A percentile compares a stretch with the other conserved stretches of the same genome.
phyloP scores from a whole-genome alignment of 192 early-diverging fungal species.

The Thamnidium elegans region DNA sequence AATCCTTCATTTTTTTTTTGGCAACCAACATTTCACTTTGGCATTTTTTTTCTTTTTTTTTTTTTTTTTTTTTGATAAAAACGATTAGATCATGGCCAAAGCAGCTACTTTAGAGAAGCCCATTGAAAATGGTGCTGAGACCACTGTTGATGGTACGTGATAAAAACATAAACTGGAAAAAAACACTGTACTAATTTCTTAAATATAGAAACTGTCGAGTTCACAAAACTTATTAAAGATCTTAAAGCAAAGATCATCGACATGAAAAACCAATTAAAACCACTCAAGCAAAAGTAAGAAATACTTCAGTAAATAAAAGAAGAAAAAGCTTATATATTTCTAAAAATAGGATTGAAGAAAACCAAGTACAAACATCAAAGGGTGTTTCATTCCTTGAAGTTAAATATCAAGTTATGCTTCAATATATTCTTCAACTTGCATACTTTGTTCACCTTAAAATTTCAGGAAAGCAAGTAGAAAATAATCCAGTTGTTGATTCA shows the following conservation, averaged over 20 bases:
- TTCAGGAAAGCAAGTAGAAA: slow-evolving; percentile 60
- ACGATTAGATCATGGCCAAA: no score
- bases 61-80: no score
- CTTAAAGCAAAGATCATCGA: slow-evolving; percentile 44
- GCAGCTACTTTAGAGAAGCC: no score
- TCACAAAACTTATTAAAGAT: slow-evolving; percentile 40
- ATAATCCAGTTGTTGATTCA: slow-evolving; percentile 58
- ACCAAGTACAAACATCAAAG: slow-evolving; percentile 62
- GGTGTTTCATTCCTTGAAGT: slow-evolving; percentile 90
- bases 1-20: no score
- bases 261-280: slow-evolving; percentile 42
- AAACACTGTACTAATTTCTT: not conserved
- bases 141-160: not conserved
- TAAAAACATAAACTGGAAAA: no score
- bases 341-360: slow-evolving; percentile 44
- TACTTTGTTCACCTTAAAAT: slow-evolving; percentile 79
- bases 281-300: slow-evolving; percentile 41
- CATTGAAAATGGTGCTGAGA: not conserved
- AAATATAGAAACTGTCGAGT: slow-evolving; percentile 19
- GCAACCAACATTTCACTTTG: no score
- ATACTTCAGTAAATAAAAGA: not conserved
- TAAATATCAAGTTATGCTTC: slow-evolving; percentile 82
- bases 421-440: slow-evolving; percentile 80
- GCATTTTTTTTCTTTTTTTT: no score
- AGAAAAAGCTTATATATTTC: not conserved